These are phyloP conservation scores for Schizophyllum amplum DNA, from an alignment of 1,284 basidiomycete genomes.

Conservation along the genomic window DNA sequence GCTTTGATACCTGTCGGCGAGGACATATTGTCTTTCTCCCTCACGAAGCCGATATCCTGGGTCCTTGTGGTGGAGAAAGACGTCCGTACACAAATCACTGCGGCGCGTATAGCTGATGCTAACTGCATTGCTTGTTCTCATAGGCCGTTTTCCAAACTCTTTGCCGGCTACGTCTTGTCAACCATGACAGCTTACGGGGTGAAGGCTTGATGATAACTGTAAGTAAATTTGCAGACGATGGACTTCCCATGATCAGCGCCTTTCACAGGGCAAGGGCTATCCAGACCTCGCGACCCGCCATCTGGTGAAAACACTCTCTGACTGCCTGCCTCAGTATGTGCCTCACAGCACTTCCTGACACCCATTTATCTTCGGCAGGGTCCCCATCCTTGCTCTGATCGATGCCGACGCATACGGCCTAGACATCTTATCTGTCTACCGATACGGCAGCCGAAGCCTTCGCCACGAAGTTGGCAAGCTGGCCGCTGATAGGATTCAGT, in stretches of 20 bases:
- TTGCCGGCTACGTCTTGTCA: constrained; percentile 46
- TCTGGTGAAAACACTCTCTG: constrained; percentile 63
- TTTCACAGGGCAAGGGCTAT: constrained; percentile 82
- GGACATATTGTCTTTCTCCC: constrained; percentile 52
- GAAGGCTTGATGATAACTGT: constrained; percentile 70
- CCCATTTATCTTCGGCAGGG: constrained; percentile 34
- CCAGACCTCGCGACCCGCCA: constrained; percentile 86
- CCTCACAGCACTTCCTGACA: constrained; percentile 41
- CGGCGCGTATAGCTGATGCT: constrained; percentile 9
- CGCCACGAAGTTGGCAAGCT: constrained; percentile 58
- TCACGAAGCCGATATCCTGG: constrained; percentile 54
- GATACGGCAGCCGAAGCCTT: constrained; percentile 56
- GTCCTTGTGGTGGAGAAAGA: constrained; percentile 90
- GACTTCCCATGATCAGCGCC: constrained; percentile 1
- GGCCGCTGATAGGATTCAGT: constrained; percentile 59
- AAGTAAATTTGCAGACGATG: constrained; percentile 1
- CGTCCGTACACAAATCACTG: no score
- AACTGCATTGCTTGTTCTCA: constrained; percentile 4
- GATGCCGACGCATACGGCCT: constrained; percentile 88
- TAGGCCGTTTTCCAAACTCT: constrained; percentile 88
- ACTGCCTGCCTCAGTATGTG: constrained; percentile 43
- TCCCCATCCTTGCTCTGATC: constrained; percentile 72
- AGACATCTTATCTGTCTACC: constrained; percentile 84
- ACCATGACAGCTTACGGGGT: constrained; percentile 39
- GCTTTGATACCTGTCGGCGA: constrained; percentile 71